These are phyloP conservation scores for Lycium ferocissimum DNA, from an alignment of 257 asterid species.

Conservation along the genomic window DNA sequence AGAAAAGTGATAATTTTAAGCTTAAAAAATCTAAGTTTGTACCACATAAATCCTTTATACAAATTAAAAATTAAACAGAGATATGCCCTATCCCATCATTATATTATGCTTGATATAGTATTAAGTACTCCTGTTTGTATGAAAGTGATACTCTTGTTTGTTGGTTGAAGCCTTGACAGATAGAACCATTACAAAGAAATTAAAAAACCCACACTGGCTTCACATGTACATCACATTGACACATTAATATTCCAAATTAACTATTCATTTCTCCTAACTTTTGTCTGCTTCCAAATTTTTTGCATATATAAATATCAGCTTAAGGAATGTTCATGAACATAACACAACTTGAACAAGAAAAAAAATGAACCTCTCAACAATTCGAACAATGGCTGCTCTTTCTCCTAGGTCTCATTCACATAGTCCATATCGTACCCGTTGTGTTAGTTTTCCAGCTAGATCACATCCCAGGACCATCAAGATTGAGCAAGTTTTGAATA, in stretches of 20 bases:
- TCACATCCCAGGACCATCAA: constrained; percentile 47
- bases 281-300: background rate
- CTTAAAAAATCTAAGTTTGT: background rate
- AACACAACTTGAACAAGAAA: background rate
- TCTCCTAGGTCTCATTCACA: constrained; percentile 37
- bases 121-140: background rate
- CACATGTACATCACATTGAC: constrained; percentile 30
- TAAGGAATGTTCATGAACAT: constrained; percentile 15
- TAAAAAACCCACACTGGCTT: constrained; percentile 22
- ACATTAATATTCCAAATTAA: background rate
- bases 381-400: constrained; percentile 37
- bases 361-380: constrained; percentile 24
- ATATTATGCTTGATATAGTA: constrained; percentile 4
- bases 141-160: constrained; percentile 36
- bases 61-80: constrained; percentile 19
- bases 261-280: constrained; percentile 24
- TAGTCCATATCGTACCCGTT: constrained; percentile 35
- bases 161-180: constrained; percentile 40
- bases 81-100: constrained; percentile 25
- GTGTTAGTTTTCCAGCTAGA: constrained; percentile 47
- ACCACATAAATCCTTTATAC: constrained; percentile 4
- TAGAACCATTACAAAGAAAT: constrained; percentile 6
- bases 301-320: constrained; percentile 26
- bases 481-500: constrained; percentile 42
- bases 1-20: background rate